Evolutionary conservation across 2,329 filamentous ascomycete species (phyloP).

Genomic region (Ceratocystis cubensis): DNA sequence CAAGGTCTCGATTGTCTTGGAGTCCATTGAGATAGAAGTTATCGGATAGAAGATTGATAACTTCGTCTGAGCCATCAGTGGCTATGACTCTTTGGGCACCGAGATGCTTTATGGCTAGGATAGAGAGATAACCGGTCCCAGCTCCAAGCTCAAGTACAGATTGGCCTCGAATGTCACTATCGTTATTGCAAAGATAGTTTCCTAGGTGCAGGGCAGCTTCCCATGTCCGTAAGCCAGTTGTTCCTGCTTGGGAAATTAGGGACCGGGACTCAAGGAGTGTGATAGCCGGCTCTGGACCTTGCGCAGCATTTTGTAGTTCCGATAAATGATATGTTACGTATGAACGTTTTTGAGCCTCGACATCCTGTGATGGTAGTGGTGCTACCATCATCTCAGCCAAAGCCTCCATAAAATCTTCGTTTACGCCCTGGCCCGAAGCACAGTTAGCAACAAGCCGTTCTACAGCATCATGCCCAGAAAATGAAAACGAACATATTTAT

Average conservation of each 20-base stretch:
- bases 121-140: slow-evolving; percentile 63
- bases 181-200: slow-evolving; percentile 47
- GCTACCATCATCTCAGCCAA: slow-evolving; percentile 53
- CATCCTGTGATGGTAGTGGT: slow-evolving; percentile 50
- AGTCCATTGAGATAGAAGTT: slow-evolving; percentile 59
- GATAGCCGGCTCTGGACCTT: slow-evolving; percentile 29
- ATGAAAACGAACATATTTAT: slow-evolving; percentile 64
- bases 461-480: background rate
- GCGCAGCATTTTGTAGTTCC: background rate
- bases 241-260: slow-evolving; percentile 57
- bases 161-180: slow-evolving; percentile 38
- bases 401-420: slow-evolving; percentile 61
- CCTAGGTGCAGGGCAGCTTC: slow-evolving; percentile 66
- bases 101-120: slow-evolving; percentile 59
- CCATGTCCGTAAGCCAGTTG: slow-evolving; percentile 69
- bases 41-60: slow-evolving; percentile 53
- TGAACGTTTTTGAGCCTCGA: slow-evolving; percentile 56
- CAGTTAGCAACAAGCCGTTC: slow-evolving; percentile 10
- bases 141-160: slow-evolving; percentile 60
- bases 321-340: slow-evolving; percentile 59
- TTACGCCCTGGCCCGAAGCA: slow-evolving; percentile 53
- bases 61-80: slow-evolving; percentile 62
- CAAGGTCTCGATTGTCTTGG: slow-evolving; percentile 31
- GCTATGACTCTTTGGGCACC: slow-evolving; percentile 47
- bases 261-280: slow-evolving; percentile 57